Evolutionary conservation across 176 grass and related monocot species (phyloP).

Genomic region (Triticum dicoccoides): DNA sequence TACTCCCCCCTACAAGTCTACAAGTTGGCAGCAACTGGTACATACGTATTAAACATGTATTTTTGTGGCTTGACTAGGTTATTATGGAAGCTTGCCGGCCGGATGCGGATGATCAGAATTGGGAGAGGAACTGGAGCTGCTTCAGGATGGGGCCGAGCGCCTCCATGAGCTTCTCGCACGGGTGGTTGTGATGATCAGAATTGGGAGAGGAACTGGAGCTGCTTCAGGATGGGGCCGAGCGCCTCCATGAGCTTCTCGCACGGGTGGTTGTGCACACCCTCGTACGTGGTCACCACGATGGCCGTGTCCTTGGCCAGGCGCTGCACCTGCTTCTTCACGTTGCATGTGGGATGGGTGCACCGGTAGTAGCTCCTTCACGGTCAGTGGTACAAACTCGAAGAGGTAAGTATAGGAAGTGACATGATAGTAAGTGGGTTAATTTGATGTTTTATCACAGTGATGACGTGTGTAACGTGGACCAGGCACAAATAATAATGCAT

Average conservation of each 20-base stretch:
- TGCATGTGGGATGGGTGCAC: conserved; percentile 88
- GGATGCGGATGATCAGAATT: conserved; percentile 30
- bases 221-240: conserved; percentile 68
- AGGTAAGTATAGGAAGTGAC: not conserved
- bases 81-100: not conserved
- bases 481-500: not conserved
- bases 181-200: conserved; percentile 59
- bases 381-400: not conserved
- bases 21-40: not conserved
- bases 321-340: conserved; percentile 91
- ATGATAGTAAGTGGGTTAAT: not conserved
- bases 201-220: conserved; percentile 80
- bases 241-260: conserved; percentile 92
- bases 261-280: conserved; percentile 90
- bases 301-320: conserved; percentile 80
- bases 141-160: conserved; percentile 68
- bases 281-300: conserved; percentile 89
- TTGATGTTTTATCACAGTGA: not conserved
- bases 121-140: conserved; percentile 83
- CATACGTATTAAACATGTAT: not conserved
- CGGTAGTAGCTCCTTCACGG: conserved; percentile 83
- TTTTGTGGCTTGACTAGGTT: not conserved
- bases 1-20: not conserved
- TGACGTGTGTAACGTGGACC: not conserved
- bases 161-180: conserved; percentile 89